Evolutionary conservation across 768 basidiomycete genomes (phyloP).

Genomic region (Boletus rufocinnamomeus): DNA sequence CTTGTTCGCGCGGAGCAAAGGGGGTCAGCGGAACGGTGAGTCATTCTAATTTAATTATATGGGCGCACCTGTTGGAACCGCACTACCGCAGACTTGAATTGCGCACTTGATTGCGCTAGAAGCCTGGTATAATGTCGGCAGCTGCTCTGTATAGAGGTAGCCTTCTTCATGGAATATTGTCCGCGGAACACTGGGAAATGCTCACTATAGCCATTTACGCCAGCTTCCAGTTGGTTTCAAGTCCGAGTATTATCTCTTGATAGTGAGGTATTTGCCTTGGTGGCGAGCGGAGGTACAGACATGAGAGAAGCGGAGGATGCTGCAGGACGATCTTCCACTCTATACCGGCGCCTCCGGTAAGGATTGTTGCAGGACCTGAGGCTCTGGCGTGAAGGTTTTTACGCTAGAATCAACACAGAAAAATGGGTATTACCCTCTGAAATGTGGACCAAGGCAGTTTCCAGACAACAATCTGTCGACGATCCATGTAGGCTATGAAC

Average conservation of each 20-base stretch:
- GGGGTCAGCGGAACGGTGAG: not conserved
- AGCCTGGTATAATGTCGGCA: not conserved
- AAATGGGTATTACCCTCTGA: too few species aligned
- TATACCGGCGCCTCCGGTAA: not conserved
- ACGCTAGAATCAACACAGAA: too few species aligned
- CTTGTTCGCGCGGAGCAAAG: too few species aligned
- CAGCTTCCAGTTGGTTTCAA: not conserved
- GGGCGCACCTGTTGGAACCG: not conserved
- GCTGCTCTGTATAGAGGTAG: not conserved
- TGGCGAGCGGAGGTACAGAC: not conserved
- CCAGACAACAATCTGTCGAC: too few species aligned
- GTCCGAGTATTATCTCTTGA: not conserved
- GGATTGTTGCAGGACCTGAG: not conserved
- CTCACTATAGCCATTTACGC: not conserved
- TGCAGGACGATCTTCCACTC: not conserved
- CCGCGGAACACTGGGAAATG: not conserved
- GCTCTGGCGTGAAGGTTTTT: not conserved
- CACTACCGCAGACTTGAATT: not conserved
- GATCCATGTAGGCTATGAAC: not conserved
- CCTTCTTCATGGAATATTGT: not conserved
- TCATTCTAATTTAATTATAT: not conserved
- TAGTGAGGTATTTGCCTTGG: not conserved
- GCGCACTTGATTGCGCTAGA: not conserved
- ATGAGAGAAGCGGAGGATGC: not conserved
- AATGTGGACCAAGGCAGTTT: too few species aligned